These are phyloP conservation scores for Avena eriantha DNA, from an alignment of 176 grass and related monocot species.

Conservation along the genomic window DNA sequence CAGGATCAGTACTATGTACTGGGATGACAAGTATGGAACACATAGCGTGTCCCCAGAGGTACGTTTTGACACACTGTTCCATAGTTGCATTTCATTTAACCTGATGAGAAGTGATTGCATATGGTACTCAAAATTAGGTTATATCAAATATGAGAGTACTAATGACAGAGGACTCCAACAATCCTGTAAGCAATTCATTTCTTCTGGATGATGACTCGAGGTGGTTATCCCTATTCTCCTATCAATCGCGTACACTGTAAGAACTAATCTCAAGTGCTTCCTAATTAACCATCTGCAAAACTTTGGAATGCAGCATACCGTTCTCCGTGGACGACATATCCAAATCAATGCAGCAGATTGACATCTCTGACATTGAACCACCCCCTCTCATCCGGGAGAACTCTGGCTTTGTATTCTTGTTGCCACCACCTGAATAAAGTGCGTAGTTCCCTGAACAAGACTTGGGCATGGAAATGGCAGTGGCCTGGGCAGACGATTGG, in stretches of 20 bases:
- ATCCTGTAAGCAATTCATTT: slow-evolving; percentile 95
- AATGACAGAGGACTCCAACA: slow-evolving; percentile 99
- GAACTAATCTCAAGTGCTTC: slow-evolving; percentile 16
- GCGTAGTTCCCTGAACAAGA: not conserved
- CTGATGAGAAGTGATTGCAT: slow-evolving; percentile 31
- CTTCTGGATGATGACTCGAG: slow-evolving; percentile 97
- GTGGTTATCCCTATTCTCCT: slow-evolving; percentile 51
- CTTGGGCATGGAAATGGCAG: slow-evolving; percentile 32
- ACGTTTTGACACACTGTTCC: slow-evolving; percentile 35
- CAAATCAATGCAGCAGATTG: slow-evolving; percentile 90
- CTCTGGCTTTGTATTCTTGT: slow-evolving; percentile 91
- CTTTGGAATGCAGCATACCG: slow-evolving; percentile 76
- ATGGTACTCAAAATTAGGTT: slow-evolving; percentile 56
- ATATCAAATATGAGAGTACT: slow-evolving; percentile 98
- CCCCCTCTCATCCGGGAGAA: slow-evolving; percentile 87
- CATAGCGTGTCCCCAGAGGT: slow-evolving; percentile 96
- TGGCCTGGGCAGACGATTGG: slow-evolving; percentile 9
- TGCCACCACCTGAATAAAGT: slow-evolving; percentile 65
- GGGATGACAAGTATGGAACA: slow-evolving; percentile 99
- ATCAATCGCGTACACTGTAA: slow-evolving; percentile 3
- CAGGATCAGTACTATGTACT: slow-evolving; percentile 99
- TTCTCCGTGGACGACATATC: slow-evolving; percentile 98
- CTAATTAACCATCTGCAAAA: slow-evolving; percentile 12
- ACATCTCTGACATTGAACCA: slow-evolving; percentile 87
- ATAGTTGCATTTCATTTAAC: slow-evolving; percentile 2